A percentile compares a stretch with the other conserved stretches of the same genome.
These are phyloP conservation scores for Monosporascus sp. DNA, from an alignment of 2,329 filamentous ascomycete genomes.

Conservation along the genomic window DNA sequence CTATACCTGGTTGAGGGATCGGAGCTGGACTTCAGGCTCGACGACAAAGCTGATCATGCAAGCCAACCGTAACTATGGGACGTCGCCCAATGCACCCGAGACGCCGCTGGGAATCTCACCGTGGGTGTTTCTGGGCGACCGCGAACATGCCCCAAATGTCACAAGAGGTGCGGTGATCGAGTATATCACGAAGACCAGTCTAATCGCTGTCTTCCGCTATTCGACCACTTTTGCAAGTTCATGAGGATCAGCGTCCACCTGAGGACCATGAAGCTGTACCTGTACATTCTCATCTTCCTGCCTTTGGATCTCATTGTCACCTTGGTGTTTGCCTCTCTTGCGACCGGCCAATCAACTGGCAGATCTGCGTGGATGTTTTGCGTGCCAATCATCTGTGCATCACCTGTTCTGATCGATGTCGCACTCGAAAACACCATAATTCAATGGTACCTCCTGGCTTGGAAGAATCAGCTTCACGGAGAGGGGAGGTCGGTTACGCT, in stretches of 20 bases:
- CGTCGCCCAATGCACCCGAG: background rate
- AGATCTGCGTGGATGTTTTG: background rate
- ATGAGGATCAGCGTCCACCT: background rate
- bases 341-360: background rate
- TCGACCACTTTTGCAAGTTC: background rate
- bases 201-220: background rate
- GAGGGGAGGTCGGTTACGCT: background rate
- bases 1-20: background rate
- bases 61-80: background rate
- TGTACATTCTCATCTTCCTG: background rate
- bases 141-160: background rate
- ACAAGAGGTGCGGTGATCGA: background rate
- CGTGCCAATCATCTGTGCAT: background rate
- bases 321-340: background rate
- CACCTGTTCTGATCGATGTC: background rate
- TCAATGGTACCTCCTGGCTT: background rate
- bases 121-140: background rate
- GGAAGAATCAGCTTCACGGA: background rate
- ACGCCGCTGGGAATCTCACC: background rate
- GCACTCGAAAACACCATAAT: background rate
- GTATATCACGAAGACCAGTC: background rate
- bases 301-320: background rate
- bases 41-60: background rate
- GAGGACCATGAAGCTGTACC: background rate
- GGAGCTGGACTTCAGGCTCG: background rate